Conservation (phyloP, 176 grass and related monocot genomes). For the Oryza meridionalis region DNA sequence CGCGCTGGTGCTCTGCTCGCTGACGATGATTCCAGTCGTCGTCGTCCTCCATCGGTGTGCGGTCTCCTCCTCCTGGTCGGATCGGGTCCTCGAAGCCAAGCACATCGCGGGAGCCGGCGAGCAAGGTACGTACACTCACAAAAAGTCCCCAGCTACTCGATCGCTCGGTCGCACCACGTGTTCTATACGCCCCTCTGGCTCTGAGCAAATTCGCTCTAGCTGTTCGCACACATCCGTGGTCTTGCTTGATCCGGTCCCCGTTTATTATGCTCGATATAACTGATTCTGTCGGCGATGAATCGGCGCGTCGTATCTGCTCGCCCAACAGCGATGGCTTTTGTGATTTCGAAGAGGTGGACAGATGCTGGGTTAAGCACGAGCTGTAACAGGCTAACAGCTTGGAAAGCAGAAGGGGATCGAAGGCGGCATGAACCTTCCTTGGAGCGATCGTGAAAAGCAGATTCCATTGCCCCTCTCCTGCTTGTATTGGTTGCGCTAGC, state of each 20-base stretch:
- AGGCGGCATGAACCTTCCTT: background rate
- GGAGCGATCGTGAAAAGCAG: background rate
- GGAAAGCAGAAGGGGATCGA: background rate
- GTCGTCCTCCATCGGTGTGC: slow-evolving; percentile 43
- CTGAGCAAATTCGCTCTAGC: no score
- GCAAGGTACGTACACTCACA: background rate
- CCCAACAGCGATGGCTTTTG: no score
- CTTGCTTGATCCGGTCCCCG: background rate
- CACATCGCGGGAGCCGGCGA: background rate
- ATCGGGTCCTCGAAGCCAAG: slow-evolving; percentile 17
- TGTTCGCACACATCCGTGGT: background rate
- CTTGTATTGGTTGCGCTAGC: background rate
- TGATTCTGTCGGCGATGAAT: no score
- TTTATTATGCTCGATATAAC: background rate
- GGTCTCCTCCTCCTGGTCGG: slow-evolving; percentile 19
- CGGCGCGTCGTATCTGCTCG: no score
- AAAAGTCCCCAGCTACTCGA: no score
- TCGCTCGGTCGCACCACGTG: no score
- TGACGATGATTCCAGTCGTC: slow-evolving; percentile 31
- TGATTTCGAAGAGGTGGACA: background rate
- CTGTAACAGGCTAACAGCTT: background rate
- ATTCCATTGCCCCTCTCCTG: background rate
- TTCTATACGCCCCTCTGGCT: no score
- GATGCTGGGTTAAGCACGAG: no score
- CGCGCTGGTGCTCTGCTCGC: slow-evolving; percentile 42